These are phyloP conservation scores for Typha latifolia DNA, from an alignment of 176 grass and related monocot genomes.

Conservation along the genomic window DNA sequence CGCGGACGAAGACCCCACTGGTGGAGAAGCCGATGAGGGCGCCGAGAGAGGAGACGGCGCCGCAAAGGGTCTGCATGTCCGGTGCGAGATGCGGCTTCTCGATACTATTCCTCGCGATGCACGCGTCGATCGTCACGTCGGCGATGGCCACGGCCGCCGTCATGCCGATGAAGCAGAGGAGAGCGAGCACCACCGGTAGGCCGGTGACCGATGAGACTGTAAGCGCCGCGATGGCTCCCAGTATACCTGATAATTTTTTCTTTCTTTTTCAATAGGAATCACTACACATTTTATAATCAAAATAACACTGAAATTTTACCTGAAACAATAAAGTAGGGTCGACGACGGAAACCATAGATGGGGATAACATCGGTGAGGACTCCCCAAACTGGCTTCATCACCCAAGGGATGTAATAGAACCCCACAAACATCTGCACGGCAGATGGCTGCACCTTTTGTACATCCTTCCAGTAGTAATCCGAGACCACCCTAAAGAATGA, in stretches of 20 bases:
- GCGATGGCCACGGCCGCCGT: conserved; percentile 64
- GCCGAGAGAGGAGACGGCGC: conserved; percentile 62
- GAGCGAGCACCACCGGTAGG: conserved; percentile 44
- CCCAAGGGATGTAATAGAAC: conserved; percentile 69
- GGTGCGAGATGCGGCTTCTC: conserved; percentile 65
- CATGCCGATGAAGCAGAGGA: conserved; percentile 63
- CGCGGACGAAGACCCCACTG: conserved; percentile 68
- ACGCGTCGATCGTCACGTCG: conserved; percentile 83
- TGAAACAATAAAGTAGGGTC: conserved; percentile 79
- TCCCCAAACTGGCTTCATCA: conserved; percentile 86
- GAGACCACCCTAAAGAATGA: conserved; percentile 67
- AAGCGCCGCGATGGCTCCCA: conserved; percentile 34
- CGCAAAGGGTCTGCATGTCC: conserved; percentile 85
- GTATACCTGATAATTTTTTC: conserved; percentile 27
- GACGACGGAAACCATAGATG: conserved; percentile 64
- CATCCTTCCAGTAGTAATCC: conserved; percentile 98
- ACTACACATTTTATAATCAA: neutral
- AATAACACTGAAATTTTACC: conserved; percentile 18
- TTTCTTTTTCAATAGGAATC: neutral
- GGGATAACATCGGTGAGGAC: conserved; percentile 76
- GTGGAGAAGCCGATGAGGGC: conserved; percentile 67
- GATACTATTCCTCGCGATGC: conserved; percentile 89
- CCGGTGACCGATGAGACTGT: conserved; percentile 27
- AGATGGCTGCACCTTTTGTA: conserved; percentile 66
- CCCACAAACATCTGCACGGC: conserved; percentile 66